phyloP scores from a whole-genome alignment of 1,139 yeast genomes.

The Debaryomyces subglobosus region DNA sequence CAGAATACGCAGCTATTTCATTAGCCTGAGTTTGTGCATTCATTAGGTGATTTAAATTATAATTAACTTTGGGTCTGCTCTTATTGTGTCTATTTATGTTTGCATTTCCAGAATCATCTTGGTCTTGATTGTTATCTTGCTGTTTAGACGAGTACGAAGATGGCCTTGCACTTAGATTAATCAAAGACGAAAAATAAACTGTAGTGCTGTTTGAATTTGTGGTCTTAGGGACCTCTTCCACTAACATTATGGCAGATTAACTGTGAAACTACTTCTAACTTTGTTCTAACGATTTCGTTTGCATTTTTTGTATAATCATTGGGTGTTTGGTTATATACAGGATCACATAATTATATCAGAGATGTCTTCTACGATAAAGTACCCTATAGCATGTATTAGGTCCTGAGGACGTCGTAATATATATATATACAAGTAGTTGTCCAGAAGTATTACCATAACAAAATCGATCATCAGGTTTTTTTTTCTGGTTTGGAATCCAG shows the following conservation, averaged over 20 bases:
- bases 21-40: conserved; percentile 46
- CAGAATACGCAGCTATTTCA: conserved; percentile 28
- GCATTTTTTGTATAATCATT: not conserved
- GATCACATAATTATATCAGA: not conserved
- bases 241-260: conserved; percentile 32
- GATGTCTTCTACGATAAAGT: not conserved
- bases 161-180: conserved; percentile 47
- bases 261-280: not conserved
- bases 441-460: not conserved
- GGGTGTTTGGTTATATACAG: not conserved
- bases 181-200: conserved; percentile 47
- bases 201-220: conserved; percentile 38
- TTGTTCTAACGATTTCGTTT: not conserved
- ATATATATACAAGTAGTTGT: conserved; percentile 5
- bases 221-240: conserved; percentile 49
- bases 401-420: not conserved
- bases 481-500: conserved; percentile 9
- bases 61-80: conserved; percentile 47
- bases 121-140: conserved; percentile 19
- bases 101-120: conserved; percentile 20
- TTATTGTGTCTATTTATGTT: conserved; percentile 26
- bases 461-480: not conserved
- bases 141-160: conserved; percentile 17
- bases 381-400: not conserved
- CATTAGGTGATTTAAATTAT: conserved; percentile 48